A percentile compares a stretch with the other conserved stretches of the same genome.
Conservation (phyloP, 139 green algal species). For the Ettlia oleoabundans region DNA sequence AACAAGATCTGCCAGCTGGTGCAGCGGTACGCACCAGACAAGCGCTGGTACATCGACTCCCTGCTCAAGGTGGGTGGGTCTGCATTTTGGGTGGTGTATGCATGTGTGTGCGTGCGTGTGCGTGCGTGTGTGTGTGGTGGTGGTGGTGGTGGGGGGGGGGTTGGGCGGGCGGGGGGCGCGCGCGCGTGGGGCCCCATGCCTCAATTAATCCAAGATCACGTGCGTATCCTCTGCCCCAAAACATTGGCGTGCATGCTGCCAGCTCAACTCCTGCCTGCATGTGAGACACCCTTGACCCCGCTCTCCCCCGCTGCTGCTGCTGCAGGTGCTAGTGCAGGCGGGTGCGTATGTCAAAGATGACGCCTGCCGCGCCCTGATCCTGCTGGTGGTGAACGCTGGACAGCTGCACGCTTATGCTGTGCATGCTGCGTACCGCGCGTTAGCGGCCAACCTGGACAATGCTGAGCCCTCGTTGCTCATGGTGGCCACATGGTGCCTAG, state of each 20-base stretch:
- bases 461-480: slow-evolving; percentile 60
- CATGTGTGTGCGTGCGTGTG: too few relatives aligned
- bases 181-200: too few relatives aligned
- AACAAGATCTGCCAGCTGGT: slow-evolving; percentile 92
- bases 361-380: slow-evolving; percentile 78
- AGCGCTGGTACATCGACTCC: slow-evolving; percentile 93
- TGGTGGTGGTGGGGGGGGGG: too few relatives aligned
- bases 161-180: too few relatives aligned
- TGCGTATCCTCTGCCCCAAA: too few relatives aligned
- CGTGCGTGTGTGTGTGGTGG: too few relatives aligned
- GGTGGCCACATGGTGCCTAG: slow-evolving; percentile 83
- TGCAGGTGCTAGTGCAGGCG: slow-evolving; percentile 75
- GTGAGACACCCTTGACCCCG: neutral
- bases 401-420: slow-evolving; percentile 86
- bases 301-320: neutral
- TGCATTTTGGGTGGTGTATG: too few relatives aligned
- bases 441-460: slow-evolving; percentile 36
- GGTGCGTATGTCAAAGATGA: slow-evolving; percentile 89
- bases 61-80: slow-evolving; percentile 69
- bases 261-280: neutral
- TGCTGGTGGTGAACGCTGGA: slow-evolving; percentile 88
- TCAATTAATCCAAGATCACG: too few relatives aligned
- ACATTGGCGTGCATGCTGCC: too few relatives aligned
- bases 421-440: slow-evolving; percentile 55
- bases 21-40: slow-evolving; percentile 87